Evolutionary conservation across 2,329 filamentous ascomycete genomes (phyloP).

Genomic region (Botrytis porri): DNA sequence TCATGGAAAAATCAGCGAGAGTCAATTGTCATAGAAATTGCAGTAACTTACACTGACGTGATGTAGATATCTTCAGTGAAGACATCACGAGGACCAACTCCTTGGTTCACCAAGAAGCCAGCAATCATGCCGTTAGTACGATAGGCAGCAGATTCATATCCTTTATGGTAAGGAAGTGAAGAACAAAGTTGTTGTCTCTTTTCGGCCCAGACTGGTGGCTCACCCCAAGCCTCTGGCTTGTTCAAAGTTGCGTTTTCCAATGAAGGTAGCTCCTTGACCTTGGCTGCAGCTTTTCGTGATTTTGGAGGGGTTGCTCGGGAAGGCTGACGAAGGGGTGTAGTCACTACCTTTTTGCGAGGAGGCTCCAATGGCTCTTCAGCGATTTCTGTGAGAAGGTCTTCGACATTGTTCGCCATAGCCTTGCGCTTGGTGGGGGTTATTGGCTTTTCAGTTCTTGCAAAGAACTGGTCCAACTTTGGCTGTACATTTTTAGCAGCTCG

Average conservation of each 20-base stretch:
- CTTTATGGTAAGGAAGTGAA: constrained; percentile 58
- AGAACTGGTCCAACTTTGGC: not conserved
- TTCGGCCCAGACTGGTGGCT: constrained; percentile 56
- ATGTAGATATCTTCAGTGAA: constrained; percentile 62
- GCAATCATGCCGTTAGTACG: constrained; percentile 47
- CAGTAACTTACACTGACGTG: constrained; percentile 52
- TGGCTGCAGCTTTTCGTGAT: not conserved
- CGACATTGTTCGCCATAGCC: not conserved
- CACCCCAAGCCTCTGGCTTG: constrained; percentile 30
- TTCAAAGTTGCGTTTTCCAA: constrained; percentile 7
- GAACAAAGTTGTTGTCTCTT: constrained; percentile 61
- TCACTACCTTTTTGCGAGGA: not conserved
- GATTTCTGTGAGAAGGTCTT: not conserved
- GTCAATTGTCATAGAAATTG: not conserved
- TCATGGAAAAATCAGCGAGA: constrained; percentile 26
- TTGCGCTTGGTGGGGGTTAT: not conserved
- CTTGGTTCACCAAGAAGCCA: constrained; percentile 58
- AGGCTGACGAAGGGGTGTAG: not conserved
- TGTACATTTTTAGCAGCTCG: not conserved
- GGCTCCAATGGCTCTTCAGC: not conserved
- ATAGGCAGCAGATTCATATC: constrained; percentile 60
- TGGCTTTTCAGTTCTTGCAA: not conserved
- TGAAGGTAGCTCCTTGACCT: not conserved
- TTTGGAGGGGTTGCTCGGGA: not conserved
- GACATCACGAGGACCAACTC: constrained; percentile 53